These are phyloP conservation scores for Rubroshorea leprosula DNA, from an alignment of 345 rosid species.

Conservation along the genomic window DNA sequence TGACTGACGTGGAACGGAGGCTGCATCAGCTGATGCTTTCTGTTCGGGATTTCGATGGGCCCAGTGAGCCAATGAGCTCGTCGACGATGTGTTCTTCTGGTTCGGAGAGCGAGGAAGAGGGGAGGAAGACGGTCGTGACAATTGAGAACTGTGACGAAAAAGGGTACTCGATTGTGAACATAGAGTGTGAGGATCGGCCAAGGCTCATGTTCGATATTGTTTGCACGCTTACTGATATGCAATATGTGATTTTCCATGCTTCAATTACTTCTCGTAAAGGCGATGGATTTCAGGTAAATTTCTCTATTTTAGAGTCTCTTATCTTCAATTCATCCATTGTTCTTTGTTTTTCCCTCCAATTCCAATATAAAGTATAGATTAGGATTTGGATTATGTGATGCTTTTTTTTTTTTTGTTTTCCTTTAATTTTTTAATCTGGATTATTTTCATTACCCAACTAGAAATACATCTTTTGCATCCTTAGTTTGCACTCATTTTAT, in stretches of 20 bases:
- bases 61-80: slow-evolving; percentile 14
- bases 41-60: slow-evolving; percentile 56
- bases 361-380: no score
- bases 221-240: slow-evolving; percentile 72
- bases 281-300: slow-evolving; percentile 61
- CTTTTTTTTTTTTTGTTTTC: no score
- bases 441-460: no score
- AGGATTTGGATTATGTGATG: no score
- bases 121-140: slow-evolving; percentile 30
- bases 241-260: slow-evolving; percentile 75
- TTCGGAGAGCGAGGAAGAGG: slow-evolving; percentile 17
- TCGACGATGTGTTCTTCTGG: slow-evolving; percentile 12
- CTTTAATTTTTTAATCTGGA: no score
- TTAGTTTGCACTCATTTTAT: no score
- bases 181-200: slow-evolving; percentile 54
- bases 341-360: no score
- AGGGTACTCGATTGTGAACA: slow-evolving; percentile 60
- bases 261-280: slow-evolving; percentile 38
- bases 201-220: slow-evolving; percentile 79
- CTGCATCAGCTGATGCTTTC: slow-evolving; percentile 69
- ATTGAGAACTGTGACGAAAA: slow-evolving; percentile 62
- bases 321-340: no score
- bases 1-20: slow-evolving; percentile 53
- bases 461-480: no score
- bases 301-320: no score